Base-by-base conservation (phyloP, 2,329 filamentous ascomycete genomes). In the Aschersonia sp. region DNA sequence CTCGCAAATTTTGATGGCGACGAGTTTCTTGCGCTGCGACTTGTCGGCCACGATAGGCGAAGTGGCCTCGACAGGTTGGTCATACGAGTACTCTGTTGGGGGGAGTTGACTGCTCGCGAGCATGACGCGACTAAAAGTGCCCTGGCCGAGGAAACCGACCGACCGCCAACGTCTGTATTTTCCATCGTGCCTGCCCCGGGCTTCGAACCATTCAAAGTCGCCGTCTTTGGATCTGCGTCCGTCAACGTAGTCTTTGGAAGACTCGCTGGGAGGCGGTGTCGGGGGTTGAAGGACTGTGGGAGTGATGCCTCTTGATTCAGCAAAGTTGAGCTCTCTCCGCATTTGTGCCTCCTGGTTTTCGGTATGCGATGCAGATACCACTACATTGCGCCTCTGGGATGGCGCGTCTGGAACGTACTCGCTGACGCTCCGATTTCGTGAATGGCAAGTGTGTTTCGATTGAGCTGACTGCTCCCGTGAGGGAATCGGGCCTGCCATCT, bases 1-100 rank as follows among this genome's bases (percentile, higher is more conserved):
- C 63, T 96, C 88, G 60, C 94, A 91, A 43, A 98, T 81, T 65
- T 98, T 98, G 60, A 98, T 81, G 1, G 92, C 92, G 3, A 97
- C 92, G 10, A 98, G 71, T 47, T 85, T 86, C 58, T 83, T 85
- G n/a, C 82, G 80, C 52, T 85, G 58, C n/a, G 65, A 55, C 4
- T 57, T 56, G 42, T 59, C 56, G 32, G 64, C 59, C 1, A 64
- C 45, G 51, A 54, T 51, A 47, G 61, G 48, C 53, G 57, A 70
- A 59, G 60, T 53, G 2, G 58, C 58, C 9, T 57, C 50, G 63
- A 65, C 52, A 9, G 50, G 50, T n/a, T 49, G 52, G 31, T 52
- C 48, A 20, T 47, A 43, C 2, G 46, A 43, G 12, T 71, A 68
- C 40, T 74, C 71, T 0, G 74, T 71, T 7, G 71, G 61, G 9